Base-by-base conservation (phyloP, 2,329 filamentous ascomycete genomes). In the Pseudofabraea citricarpa region DNA sequence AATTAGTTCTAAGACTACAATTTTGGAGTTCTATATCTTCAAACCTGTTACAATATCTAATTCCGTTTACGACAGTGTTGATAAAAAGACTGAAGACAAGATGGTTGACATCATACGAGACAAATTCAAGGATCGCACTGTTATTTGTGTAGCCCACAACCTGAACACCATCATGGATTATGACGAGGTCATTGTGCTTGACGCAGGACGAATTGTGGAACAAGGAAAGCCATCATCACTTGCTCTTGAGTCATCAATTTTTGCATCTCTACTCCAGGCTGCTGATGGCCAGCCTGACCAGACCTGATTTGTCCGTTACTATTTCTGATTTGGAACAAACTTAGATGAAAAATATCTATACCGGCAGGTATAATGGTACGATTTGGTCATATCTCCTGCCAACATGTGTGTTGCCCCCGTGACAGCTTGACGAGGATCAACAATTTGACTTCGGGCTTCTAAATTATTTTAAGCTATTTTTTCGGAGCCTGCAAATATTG, bases 201-300 rank as follows among this genome's bases (percentile, higher is more conserved):
- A 71, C 36, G 46, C 15, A 19, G 45, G 45, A n/a, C 69, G 78
- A 48, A 82, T 95, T 15, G 75, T 90, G 8, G 90, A 97, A 67
- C 35, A 37, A 23, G 35, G 35, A 37, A 37, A 37, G 15, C 35
- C 35, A 22, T 37, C 35, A 15, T 8, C 13, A 1, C 35, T 37
- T n/a, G 35, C 35, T 37, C 35, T 37, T 37, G 35, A 23, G 35
- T n/a, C 20, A 22, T 37, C 35, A 3, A 24, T 37, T 22, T 37
- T 37, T 15, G 35, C 35, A 16, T 37, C 35, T 37, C 16, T 37
- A 12, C 35, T 37, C 20, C 35, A 37, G 4, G 35, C 35, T 9
- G 35, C 19, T 22, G 35, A 37, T 37, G 35, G 35, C 18, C 19
- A 37, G 15, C 21, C 35, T 13, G 35, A 37, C 20, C 13, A 13